phyloP scores from a whole-genome alignment of 2,329 filamentous ascomycete species.

The Proliferodiscus dingleyae region DNA sequence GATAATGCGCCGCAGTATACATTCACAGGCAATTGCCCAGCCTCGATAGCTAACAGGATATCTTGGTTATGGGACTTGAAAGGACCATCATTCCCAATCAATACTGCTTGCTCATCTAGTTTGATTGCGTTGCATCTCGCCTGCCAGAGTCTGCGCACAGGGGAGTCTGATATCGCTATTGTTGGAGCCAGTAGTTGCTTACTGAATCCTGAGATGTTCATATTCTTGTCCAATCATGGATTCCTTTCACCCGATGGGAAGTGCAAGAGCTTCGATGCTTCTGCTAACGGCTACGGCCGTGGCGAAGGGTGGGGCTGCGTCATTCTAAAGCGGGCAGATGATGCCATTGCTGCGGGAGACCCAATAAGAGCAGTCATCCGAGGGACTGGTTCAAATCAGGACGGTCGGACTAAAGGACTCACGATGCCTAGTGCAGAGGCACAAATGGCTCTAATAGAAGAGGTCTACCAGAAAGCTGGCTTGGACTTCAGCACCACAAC shows the following conservation, averaged over 20 bases:
- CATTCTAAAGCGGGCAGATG: constrained; percentile 25
- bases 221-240: constrained; percentile 1
- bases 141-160: constrained; percentile 36
- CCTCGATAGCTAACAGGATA: constrained; percentile 41
- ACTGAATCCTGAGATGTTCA: constrained; percentile 6
- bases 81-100: constrained; percentile 37
- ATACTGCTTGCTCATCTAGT: constrained; percentile 42
- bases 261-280: constrained; percentile 33
- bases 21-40: constrained; percentile 31
- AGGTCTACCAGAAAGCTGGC: not conserved
- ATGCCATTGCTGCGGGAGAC: not conserved
- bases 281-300: constrained; percentile 40
- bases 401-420: not conserved
- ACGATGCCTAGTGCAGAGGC: not conserved
- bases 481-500: not conserved
- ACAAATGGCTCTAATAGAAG: not conserved
- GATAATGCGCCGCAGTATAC: constrained; percentile 25
- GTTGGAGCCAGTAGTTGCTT: constrained; percentile 4
- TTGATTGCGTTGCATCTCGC: constrained; percentile 29
- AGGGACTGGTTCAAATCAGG: not conserved
- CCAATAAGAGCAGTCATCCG: not conserved
- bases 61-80: constrained; percentile 36
- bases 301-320: constrained; percentile 40
- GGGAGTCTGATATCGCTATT: constrained; percentile 34
- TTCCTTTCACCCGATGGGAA: constrained; percentile 6